Evolutionary conservation across 306 rosid species (phyloP).

Genomic region (Trifolium repens): DNA sequence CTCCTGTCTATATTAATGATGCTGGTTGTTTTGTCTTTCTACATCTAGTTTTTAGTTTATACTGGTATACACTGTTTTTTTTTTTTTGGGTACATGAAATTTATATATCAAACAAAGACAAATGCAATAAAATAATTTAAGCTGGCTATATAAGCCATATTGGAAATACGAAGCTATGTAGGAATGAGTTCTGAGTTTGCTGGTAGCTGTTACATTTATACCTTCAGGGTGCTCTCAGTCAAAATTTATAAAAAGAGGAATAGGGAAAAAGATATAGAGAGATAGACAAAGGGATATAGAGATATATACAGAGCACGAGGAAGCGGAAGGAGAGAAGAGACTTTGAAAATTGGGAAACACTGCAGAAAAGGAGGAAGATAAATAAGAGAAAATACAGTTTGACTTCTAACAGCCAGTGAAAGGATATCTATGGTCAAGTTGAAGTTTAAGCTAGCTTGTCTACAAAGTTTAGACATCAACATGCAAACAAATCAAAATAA

Average conservation of each 20-base stretch:
- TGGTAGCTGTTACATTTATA: background rate
- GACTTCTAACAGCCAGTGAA: too few relatives aligned
- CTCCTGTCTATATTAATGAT: slow-evolving; percentile 3
- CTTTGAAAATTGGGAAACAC: background rate
- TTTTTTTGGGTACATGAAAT: slow-evolving; percentile 14
- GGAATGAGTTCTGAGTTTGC: slow-evolving; percentile 5
- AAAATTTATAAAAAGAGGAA: too few relatives aligned
- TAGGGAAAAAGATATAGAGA: background rate
- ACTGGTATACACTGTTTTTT: background rate
- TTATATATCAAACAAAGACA: background rate
- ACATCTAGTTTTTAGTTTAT: background rate
- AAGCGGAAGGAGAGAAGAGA: background rate
- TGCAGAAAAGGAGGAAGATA: background rate
- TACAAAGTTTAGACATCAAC: too few relatives aligned
- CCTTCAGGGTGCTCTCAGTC: background rate
- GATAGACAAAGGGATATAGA: too few relatives aligned
- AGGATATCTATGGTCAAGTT: too few relatives aligned
- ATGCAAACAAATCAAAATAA: too few relatives aligned
- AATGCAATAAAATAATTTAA: slow-evolving; percentile 6
- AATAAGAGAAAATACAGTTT: too few relatives aligned
- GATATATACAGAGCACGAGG: background rate
- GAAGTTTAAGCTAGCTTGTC: too few relatives aligned
- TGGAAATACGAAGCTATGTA: slow-evolving; percentile 14
- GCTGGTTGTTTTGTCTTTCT: slow-evolving; percentile 4
- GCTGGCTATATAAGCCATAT: slow-evolving; percentile 13